Evolutionary conservation across 306 rosid genomes (phyloP).

Genomic region (Medicago arabica): DNA sequence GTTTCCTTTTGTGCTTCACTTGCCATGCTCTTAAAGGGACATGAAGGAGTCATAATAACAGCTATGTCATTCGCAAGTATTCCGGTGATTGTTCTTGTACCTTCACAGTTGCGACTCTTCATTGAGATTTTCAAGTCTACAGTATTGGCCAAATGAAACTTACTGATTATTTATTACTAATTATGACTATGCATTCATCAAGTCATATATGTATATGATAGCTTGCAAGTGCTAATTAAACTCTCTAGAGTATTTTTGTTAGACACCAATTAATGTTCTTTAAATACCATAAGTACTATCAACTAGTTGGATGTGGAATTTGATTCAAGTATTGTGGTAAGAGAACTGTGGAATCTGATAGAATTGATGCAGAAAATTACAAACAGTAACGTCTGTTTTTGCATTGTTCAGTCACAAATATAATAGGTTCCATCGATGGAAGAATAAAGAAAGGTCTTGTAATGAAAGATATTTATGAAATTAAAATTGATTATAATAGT

Average conservation of each 20-base stretch:
- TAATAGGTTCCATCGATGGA: too few relatives aligned
- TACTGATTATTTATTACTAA: not conserved
- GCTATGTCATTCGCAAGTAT: not conserved
- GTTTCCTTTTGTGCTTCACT: conserved; percentile 5
- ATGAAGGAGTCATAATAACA: not conserved
- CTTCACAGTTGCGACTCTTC: conserved; percentile 1
- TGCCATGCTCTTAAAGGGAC: not conserved
- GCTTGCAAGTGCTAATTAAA: too few relatives aligned
- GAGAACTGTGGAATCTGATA: not conserved
- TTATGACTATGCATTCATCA: too few relatives aligned
- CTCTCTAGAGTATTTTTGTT: too few relatives aligned
- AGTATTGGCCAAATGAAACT: not conserved
- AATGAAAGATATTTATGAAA: too few relatives aligned
- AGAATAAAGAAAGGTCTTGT: too few relatives aligned
- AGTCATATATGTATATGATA: too few relatives aligned
- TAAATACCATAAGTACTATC: too few relatives aligned
- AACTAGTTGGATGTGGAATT: not conserved
- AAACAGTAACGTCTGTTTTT: not conserved
- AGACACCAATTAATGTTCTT: not conserved
- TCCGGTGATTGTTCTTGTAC: not conserved
- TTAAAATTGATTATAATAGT: too few relatives aligned
- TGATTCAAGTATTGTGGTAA: not conserved
- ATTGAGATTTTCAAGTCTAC: not conserved
- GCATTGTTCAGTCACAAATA: too few relatives aligned
- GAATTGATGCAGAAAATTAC: not conserved